Percentiles rank a stretch among this genome's conserved stretches.
Evolutionary conservation across 2,329 filamentous ascomycete species (phyloP).

Genomic region (Ascochyta koolunga): DNA sequence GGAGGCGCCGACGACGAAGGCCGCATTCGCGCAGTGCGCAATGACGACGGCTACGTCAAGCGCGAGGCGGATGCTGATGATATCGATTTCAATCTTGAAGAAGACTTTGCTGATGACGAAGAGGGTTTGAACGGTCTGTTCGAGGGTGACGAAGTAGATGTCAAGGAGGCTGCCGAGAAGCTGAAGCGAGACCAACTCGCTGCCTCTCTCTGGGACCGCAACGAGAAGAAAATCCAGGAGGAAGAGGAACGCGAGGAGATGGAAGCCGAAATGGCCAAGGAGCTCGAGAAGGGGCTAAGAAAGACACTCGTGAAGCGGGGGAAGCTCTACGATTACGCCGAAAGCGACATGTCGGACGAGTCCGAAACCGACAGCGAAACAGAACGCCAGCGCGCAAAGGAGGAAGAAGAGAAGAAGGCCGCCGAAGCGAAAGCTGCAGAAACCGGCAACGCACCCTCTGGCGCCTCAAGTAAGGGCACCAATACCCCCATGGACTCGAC

Average conservation of each 20-base stretch:
- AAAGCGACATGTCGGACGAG: slow-evolving; percentile 63
- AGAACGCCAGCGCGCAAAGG: slow-evolving; percentile 65
- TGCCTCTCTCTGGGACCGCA: slow-evolving; percentile 80
- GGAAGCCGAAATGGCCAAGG: slow-evolving; percentile 71
- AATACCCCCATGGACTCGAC: slow-evolving; percentile 59
- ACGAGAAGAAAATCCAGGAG: slow-evolving; percentile 63
- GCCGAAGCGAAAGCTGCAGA: slow-evolving; percentile 54
- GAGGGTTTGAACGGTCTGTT: slow-evolving; percentile 60
- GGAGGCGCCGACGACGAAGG: slow-evolving; percentile 48
- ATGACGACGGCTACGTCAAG: slow-evolving; percentile 52
- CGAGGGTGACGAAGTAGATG: slow-evolving; percentile 57
- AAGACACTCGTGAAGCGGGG: slow-evolving; percentile 86
- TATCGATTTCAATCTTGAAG: slow-evolving; percentile 69
- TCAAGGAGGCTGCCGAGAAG: slow-evolving; percentile 67
- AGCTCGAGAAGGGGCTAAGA: slow-evolving; percentile 75
- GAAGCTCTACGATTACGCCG: slow-evolving; percentile 86
- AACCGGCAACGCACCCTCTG: slow-evolving; percentile 55
- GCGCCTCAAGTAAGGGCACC: slow-evolving; percentile 71
- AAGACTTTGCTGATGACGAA: slow-evolving; percentile 83
- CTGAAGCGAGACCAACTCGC: slow-evolving; percentile 82
- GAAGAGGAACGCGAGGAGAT: slow-evolving; percentile 70
- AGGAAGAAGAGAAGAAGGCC: slow-evolving; percentile 59
- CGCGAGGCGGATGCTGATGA: slow-evolving; percentile 66
- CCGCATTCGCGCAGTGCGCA: slow-evolving; percentile 41
- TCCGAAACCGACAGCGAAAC: slow-evolving; percentile 63